These are phyloP conservation scores for Fusarium sp. DNA, from an alignment of 2,329 filamentous ascomycete genomes.

Conservation along the genomic window DNA sequence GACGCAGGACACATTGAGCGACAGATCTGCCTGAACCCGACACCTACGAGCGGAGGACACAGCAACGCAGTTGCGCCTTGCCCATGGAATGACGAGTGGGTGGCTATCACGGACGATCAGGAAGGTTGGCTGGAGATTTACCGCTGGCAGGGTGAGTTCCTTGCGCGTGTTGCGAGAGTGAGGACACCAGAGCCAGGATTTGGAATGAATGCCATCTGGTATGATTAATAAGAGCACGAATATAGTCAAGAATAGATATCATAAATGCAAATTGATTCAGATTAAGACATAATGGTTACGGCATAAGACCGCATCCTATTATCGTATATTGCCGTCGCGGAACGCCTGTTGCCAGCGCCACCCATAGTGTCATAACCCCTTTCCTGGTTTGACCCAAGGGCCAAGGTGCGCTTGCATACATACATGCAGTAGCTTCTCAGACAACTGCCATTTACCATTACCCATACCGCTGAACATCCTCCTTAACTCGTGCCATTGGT, in stretches of 20 bases:
- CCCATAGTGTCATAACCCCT: not conserved
- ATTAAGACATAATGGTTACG: not conserved
- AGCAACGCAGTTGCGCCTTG: slow-evolving; percentile 89
- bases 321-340: slow-evolving; percentile 14
- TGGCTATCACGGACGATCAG: slow-evolving; percentile 91
- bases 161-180: slow-evolving; percentile 81
- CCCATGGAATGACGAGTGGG: slow-evolving; percentile 87
- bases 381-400: not conserved
- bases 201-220: slow-evolving; percentile 98
- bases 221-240: slow-evolving; percentile 63
- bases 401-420: slow-evolving; percentile 1
- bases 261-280: not conserved
- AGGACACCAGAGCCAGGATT: slow-evolving; percentile 90
- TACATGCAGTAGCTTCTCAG: slow-evolving; percentile 1
- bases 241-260: not conserved
- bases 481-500: slow-evolving; percentile 43
- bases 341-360: slow-evolving; percentile 10
- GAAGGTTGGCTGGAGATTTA: slow-evolving; percentile 91
- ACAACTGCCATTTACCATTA: slow-evolving; percentile 3
- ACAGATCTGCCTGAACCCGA: slow-evolving; percentile 86
- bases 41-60: slow-evolving; percentile 88
- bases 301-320: slow-evolving; percentile 5
- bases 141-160: slow-evolving; percentile 84
- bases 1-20: slow-evolving; percentile 78
- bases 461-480: slow-evolving; percentile 9